Base-by-base conservation (phyloP, 202 grass and related monocot genomes). In the Cymbopogon flexuosus region DNA sequence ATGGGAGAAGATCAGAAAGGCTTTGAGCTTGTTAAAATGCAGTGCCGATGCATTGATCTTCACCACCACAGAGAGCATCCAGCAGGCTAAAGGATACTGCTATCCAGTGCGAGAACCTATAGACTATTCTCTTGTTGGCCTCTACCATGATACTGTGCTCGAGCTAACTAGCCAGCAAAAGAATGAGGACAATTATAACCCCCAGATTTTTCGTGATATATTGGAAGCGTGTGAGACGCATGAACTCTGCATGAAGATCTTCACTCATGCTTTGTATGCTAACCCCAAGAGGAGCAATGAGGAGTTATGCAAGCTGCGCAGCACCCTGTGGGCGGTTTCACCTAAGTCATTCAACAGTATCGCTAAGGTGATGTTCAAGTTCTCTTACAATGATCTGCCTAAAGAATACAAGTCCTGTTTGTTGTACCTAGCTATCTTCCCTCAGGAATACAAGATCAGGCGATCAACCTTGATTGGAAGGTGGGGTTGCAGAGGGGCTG, bases 231-330 rank as follows among this genome's bases (percentile, higher is more conserved):
- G 76, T 45, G 4, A 24, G 0, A 22, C 24, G 0, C 0, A 79
- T 10, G 83, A 72, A n/a, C 34, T 73, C 24, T 79, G 58, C 75
- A 79, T 79, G 83, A 73, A 65, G 68, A 57, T 73, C 3, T 79
- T 85, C 1, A 0, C 45, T 37, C 71, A 39, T 23, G 39, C 51
- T 18, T 13, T 86, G 15, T 52, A 62, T 2, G 11, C 24, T 11
- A 85, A 85, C 3, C 59, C 68, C 0, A 65, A 65, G 1, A 79
- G 68, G 34, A 79, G 23, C 35, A 13, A 8, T 0, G 45, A 79
- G 23, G 83, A 85, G 0, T 9, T 73, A 19, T 0, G 1, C 0
- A 79, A 58, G 45, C 7, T 85, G 34, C 8, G 13, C 9, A n/a
- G 0, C 15, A 64, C 23, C 59, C 10, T 77, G 0, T 2, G 19